Base-by-base conservation (phyloP, 2,329 filamentous ascomycete genomes). In the Chrysosporium keratinophilum region DNA sequence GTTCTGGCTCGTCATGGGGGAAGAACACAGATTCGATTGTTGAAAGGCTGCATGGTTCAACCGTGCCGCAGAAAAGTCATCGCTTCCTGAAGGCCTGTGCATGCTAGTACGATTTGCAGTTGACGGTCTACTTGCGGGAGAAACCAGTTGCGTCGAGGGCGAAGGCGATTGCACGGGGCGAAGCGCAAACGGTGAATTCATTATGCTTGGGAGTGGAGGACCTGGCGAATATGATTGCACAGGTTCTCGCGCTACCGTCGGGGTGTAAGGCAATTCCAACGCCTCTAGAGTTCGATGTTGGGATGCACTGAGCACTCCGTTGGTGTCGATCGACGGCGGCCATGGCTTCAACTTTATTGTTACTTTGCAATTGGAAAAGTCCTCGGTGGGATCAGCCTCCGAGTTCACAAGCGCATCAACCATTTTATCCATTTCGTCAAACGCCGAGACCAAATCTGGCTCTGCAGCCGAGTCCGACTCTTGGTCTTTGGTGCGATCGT, bases 351-450 rank as follows among this genome's bases (percentile, higher is more conserved):
- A 31, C 12, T 10, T 33, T 19, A 23, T 33, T 17, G 44, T 35
- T 35, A 41, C 41, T 15, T 35, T 50, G 14, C 39, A 44, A 19
- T 49, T 39, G 1, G 53, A 43, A 19, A 34, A 62, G 48, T 50
- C 50, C 57, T 59, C 59, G 41, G 70, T 66, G 23, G 71, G 70
- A 47, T 73, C 69, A 11, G 20, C 31, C 39, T 54, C 52, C 17
- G 64, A 63, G 42, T 68, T 69, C 49, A 82, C 71, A 28, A 82
- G 67, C 55, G 77, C 71, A 58, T 82, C 77, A 12, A 82, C 79
- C 79, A 82, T 81, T 9, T 72, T 73, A 57, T 73, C 73, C 69
- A 80, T 76, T 20, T 74, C 74, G n/a, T 68, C 69, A 54, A 78
- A 76, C 56, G 73, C 66, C 1, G 70, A 71, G 28, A 65, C 65